Base-by-base conservation (phyloP, 2,329 filamentous ascomycete genomes). In the Stromatinia cepivora region DNA sequence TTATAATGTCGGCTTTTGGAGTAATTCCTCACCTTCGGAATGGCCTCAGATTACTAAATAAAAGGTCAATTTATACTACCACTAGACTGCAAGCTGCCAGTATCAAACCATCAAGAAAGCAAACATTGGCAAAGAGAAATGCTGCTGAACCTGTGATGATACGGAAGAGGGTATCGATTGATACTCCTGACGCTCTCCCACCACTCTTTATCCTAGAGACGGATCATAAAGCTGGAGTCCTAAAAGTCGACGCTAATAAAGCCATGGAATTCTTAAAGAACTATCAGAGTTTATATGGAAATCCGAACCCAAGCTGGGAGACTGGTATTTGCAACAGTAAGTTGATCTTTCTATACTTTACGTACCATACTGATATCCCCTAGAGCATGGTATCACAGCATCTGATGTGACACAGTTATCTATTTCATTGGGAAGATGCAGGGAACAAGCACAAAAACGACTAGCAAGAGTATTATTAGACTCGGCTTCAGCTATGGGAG, bases 401-500 rank as follows among this genome's bases (percentile, higher is more conserved):
- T 52, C 59, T 31, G 73, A 72, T 28, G 50, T 78, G 34, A 62
- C 71, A 4, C 45, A 76, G 6, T 63, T 79, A 31, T 72, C 70
- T n/a, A 63, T 64, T 25, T 73, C 76, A 15, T 70, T 78, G n/a
- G 70, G 67, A 22, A 70, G 73, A 52, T 74, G 72, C 57, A 62
- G 53, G 25, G 57, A 34, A 11, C 57, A 42, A 25, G 59, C 50
- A 17, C 76, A 78, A 64, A 65, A 70, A 54, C 45, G 58, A 6
- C 46, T 78, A 4, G 76, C 70, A 8, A 72, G 69, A 34, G 71
- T 70, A 52, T 61, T 78, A 45, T 58, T 76, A 53, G 52, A 74
- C 20, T 70, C 73, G 13, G 75, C 77, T 11, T 75, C 77, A 22
- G 63, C 48, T 31, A 71, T 78, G 22, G 77, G 76, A 8, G 76